Base-by-base conservation (phyloP, 2,329 filamentous ascomycete species). In the Byssochlamys sp. region DNA sequence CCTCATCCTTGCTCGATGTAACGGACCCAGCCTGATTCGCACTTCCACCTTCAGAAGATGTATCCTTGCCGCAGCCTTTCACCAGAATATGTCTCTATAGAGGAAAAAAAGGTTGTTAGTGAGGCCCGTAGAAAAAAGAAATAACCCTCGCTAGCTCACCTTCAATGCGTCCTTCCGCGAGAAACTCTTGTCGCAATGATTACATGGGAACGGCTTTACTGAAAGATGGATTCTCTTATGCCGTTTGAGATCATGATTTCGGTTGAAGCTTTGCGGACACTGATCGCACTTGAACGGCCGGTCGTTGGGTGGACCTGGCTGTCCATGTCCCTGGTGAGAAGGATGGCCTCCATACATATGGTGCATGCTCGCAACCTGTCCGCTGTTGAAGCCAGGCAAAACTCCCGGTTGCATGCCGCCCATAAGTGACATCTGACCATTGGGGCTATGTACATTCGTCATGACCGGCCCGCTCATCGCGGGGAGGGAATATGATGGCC, bases 111-210 rank as follows among this genome's bases (percentile, higher is more conserved):
- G 7, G 53, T 7, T 48, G n/a, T 9, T 12, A 14, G 24, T 27
- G n/a, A 53, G 52, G 49, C 2, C 24, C 39, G 58, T 4, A 55
- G 12, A 50, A 77, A 14, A 51, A 24, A 19, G 28, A 45, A 5
- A 7, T 33, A 28, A 49, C 19, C 19, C 19, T 11, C 31, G 11
- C 24, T 12, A 57, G 54, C 84, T 66, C 77, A 97, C 94, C 89
- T 97, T 97, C 29, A 99, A 78, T 9, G 94, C 94, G 73, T 97
- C 94, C 71, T 97, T 97, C 59, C 94, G 82, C 2, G 91, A 96
- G 69, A 99, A 99, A 70, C 89, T 94, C 82, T 97, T 97, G 60
- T 95, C 91, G 71, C 94, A 99, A 67, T 88, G 87, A 5, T 79
- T 84, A 71, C 94, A 99, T 0, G 91, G 91, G 72, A 92, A 97